phyloP scores from a whole-genome alignment of 83 land plant genomes.

The Picea abies region DNA sequence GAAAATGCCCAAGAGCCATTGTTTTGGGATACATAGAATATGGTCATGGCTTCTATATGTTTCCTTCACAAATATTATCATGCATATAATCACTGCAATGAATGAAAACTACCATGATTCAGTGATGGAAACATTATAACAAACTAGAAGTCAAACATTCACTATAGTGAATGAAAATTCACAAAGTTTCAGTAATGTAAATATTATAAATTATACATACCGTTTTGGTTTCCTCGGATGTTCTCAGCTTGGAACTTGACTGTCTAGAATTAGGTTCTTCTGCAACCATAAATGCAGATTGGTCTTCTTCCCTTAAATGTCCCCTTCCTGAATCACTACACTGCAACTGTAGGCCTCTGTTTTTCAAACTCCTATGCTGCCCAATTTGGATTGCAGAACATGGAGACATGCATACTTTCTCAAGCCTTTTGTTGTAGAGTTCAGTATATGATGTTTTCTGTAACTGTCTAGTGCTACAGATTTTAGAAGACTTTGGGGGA shows the following conservation, averaged over 20 bases:
- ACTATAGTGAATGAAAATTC: no score
- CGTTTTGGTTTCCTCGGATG: no score
- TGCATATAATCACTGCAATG: no score
- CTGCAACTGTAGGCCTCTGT: background rate
- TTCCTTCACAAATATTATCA: no score
- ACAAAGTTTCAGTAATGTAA: no score
- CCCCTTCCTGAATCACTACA: background rate
- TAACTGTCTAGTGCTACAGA: background rate
- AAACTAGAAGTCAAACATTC: no score
- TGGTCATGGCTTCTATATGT: no score
- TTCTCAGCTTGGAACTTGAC: background rate
- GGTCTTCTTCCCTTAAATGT: background rate
- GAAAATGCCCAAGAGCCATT: no score
- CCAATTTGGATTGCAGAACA: background rate
- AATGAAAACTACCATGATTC: no score
- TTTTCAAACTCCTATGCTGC: background rate
- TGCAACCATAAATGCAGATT: slow-evolving; percentile 6
- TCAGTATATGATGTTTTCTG: slow-evolving; percentile 38
- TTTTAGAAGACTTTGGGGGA: slow-evolving; percentile 17
- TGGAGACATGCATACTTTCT: slow-evolving; percentile 24
- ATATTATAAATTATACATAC: no score
- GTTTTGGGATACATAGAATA: no score
- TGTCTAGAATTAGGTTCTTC: background rate
- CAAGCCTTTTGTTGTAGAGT: slow-evolving; percentile 56
- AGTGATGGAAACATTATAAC: no score